Evolutionary conservation across 352 stramenopile genomes (phyloP), one percentile per base, ranked within the genome.

Genomic region (Blastocystis sp.): DNA sequence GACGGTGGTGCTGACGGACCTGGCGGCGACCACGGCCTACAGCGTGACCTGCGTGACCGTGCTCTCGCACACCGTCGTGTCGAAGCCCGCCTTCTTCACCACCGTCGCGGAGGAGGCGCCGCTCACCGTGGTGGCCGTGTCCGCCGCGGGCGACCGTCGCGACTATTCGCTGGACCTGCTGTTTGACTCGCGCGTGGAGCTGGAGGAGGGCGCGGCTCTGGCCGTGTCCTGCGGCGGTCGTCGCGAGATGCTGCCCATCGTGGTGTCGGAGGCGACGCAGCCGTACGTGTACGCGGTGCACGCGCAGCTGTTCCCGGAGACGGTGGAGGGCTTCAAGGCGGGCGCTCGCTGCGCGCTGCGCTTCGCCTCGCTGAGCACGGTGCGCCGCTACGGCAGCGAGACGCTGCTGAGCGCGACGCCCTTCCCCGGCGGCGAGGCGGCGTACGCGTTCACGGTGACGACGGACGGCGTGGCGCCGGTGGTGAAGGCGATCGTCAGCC

Each of bases 331-430:
- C 41, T 53, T 81, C 40, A 48, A 48, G n/a, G 48, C 71, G 10
- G 43, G 40, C 19, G 4, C 71, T 1, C 2, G n/a, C 0, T 81
- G 71, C 28, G 11, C 52, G 14, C 71, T 81, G 40, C n/a, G 43
- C 59, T 81, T 81, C 71, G 17, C 45, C 11, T 81, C 71, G 71
- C 59, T 81, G 40, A 23, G 28, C 19, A 53, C 28, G 3, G 71
- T 81, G 59, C 52, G 34, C 21, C 71, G 71, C 40, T 7, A 65
- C 21, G 71, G 41, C 19, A 52, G 45, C n/a, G 7, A 41, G 1
- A 41, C 19, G n/a, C 3, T 81, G 71, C 56, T 81, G 45, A 52
- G 28, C 52, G 71, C n/a, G 4, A 81, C 40, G 11, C 71, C 71
- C 11, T 64, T 81, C 41, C 71, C 71, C 34, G 38, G 28, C 1